phyloP scores from a whole-genome alignment of 352 stramenopile genomes.

The Phytophthora pluvialis region DNA sequence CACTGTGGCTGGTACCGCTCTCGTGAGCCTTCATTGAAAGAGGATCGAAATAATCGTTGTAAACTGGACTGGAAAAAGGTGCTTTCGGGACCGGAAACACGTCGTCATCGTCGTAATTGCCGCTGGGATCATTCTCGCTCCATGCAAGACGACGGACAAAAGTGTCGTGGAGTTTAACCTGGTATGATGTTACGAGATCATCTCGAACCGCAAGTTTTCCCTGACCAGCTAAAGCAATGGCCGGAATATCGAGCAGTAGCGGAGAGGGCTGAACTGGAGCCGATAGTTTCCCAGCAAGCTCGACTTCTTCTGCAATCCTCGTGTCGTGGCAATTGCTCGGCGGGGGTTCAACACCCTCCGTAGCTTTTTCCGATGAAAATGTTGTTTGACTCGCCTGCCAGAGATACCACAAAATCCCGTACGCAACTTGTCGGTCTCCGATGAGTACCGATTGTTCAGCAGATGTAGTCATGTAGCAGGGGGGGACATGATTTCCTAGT shows the following conservation, averaged over 20 bases:
- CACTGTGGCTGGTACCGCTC: neutral
- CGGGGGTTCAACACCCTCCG: neutral
- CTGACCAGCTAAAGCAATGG: constrained; percentile 16
- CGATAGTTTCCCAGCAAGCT: neutral
- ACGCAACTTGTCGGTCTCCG: constrained; percentile 53
- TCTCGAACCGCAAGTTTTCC: constrained; percentile 6
- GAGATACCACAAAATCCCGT: constrained; percentile 59
- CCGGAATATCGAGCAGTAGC: constrained; percentile 34
- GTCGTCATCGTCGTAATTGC: constrained; percentile 21
- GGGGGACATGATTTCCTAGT: constrained; percentile 17
- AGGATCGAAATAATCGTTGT: constrained; percentile 6
- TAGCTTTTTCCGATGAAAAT: constrained; percentile 1
- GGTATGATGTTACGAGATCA: constrained; percentile 8
- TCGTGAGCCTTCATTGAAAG: neutral
- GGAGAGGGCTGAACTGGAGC: constrained; percentile 7
- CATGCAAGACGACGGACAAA: constrained; percentile 31
- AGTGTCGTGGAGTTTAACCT: constrained; percentile 27
- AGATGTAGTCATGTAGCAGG: constrained; percentile 23
- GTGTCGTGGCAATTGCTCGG: constrained; percentile 8
- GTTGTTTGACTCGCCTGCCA: constrained; percentile 39
- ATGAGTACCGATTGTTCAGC: constrained; percentile 41
- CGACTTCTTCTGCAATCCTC: neutral
- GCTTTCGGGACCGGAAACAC: constrained; percentile 34
- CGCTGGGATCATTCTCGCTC: constrained; percentile 1
- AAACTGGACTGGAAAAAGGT: constrained; percentile 24